A percentile compares a stretch with the other conserved stretches of the same genome.
phyloP scores from a whole-genome alignment of 1,139 yeast genomes.

The Chernovozyma aurita region DNA sequence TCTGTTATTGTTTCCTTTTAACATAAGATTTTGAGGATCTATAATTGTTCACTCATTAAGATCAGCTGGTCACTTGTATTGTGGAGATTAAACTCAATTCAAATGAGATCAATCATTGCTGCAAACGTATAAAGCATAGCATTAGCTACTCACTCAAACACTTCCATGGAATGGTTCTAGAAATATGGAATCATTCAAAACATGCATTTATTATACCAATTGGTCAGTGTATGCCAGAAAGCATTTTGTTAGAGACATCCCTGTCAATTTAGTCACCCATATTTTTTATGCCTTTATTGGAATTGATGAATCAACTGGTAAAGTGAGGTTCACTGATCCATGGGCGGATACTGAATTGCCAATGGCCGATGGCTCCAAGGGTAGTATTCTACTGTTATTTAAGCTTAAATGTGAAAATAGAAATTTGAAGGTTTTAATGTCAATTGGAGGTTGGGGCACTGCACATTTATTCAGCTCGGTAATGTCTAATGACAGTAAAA shows the following conservation, averaged over 20 bases:
- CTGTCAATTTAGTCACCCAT: slow-evolving; percentile 54
- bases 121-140: too few relatives aligned
- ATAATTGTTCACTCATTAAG: too few relatives aligned
- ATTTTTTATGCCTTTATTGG: slow-evolving; percentile 74
- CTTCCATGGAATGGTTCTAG: too few relatives aligned
- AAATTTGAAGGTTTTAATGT: slow-evolving; percentile 56
- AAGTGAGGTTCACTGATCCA: slow-evolving; percentile 50
- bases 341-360: slow-evolving; percentile 65
- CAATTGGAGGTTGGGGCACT: slow-evolving; percentile 89
- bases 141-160: too few relatives aligned
- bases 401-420: slow-evolving; percentile 46
- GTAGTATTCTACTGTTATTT: slow-evolving; percentile 55
- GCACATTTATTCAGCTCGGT: slow-evolving; percentile 47
- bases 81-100: too few relatives aligned
- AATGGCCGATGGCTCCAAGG: slow-evolving; percentile 24
- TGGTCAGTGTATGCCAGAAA: slow-evolving; percentile 74
- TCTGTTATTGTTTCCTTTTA: too few relatives aligned
- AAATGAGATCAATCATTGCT: too few relatives aligned
- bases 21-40: too few relatives aligned
- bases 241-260: slow-evolving; percentile 66
- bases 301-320: slow-evolving; percentile 52
- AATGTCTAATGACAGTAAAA: slow-evolving; percentile 28
- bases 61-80: too few relatives aligned
- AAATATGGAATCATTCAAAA: slow-evolving; percentile 9
- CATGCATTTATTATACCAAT: slow-evolving; percentile 37